These are phyloP conservation scores for Thalia dealbata DNA, from an alignment of 176 grass and related monocot species.

Conservation along the genomic window DNA sequence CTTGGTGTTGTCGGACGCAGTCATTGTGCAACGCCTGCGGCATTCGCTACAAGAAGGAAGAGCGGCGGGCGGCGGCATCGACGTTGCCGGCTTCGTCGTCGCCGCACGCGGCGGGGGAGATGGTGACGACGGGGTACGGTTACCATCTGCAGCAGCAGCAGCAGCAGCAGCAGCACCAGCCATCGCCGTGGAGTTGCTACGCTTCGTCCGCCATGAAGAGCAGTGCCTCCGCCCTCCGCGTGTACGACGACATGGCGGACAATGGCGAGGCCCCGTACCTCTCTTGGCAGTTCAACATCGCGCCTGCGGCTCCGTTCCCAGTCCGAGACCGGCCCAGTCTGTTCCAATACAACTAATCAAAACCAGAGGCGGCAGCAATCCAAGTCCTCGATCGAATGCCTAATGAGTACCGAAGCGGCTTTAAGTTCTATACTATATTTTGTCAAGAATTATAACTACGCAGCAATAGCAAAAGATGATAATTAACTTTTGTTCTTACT, in stretches of 20 bases:
- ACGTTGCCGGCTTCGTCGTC: slow-evolving; percentile 25
- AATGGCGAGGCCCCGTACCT: slow-evolving; percentile 40
- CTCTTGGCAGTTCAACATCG: slow-evolving; percentile 71
- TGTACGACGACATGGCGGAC: slow-evolving; percentile 28
- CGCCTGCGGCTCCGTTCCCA: slow-evolving; percentile 43
- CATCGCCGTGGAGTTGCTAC: slow-evolving; percentile 67
- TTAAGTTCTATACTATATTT: too few relatives aligned
- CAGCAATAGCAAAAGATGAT: too few relatives aligned
- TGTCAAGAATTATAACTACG: too few relatives aligned
- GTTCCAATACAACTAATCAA: slow-evolving; percentile 68
- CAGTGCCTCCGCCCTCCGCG: slow-evolving; percentile 27
- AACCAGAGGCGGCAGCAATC: neutral
- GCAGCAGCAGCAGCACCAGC: slow-evolving; percentile 36
- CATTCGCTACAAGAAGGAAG: slow-evolving; percentile 98
- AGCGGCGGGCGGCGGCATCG: slow-evolving; percentile 67
- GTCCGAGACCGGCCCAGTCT: slow-evolving; percentile 57
- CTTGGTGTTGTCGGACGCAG: slow-evolving; percentile 21
- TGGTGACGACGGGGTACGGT: slow-evolving; percentile 34
- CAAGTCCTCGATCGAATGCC: slow-evolving; percentile 2
- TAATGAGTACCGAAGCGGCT: neutral
- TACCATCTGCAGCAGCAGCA: slow-evolving; percentile 17
- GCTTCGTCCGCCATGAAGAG: slow-evolving; percentile 35
- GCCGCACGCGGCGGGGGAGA: slow-evolving; percentile 28
- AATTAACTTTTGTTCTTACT: too few relatives aligned
- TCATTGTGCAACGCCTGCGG: slow-evolving; percentile 95